These are phyloP conservation scores for Globisporangium camurandrum DNA, from an alignment of 352 stramenopile species.

Conservation along the genomic window DNA sequence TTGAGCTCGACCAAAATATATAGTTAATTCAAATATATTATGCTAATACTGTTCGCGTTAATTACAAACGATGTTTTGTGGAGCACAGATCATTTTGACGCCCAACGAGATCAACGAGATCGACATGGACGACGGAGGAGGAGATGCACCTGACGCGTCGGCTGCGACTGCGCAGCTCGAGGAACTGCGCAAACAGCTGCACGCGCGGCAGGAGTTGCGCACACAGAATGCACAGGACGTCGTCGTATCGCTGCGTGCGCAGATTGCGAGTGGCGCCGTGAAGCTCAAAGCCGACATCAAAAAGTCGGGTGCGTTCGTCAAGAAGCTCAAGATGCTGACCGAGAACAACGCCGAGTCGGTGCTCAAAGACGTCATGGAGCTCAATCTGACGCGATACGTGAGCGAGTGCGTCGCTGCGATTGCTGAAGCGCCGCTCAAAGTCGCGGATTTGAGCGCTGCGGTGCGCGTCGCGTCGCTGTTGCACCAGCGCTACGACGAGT, in stretches of 20 bases:
- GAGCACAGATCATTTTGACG: no score
- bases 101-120: no score
- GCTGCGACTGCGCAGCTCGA: conserved; percentile 23
- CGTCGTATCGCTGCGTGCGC: conserved; percentile 50
- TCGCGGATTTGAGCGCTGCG: conserved; percentile 78
- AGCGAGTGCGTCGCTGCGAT: conserved; percentile 91
- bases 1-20: no score
- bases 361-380: conserved; percentile 77
- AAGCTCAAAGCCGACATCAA: conserved; percentile 98
- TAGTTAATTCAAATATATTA: no score
- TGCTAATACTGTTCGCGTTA: no score
- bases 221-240: conserved; percentile 37
- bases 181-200: conserved; percentile 32
- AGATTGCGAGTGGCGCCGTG: conserved; percentile 82
- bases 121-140: neutral
- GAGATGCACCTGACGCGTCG: neutral
- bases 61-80: no score
- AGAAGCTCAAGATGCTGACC: conserved; percentile 88
- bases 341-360: conserved; percentile 69
- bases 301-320: conserved; percentile 97
- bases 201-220: conserved; percentile 36
- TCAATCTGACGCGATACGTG: conserved; percentile 94
- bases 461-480: conserved; percentile 84
- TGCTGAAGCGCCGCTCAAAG: conserved; percentile 81
- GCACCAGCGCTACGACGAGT: conserved; percentile 90